These are phyloP conservation scores for Tolypocladium album DNA, from an alignment of 2,329 filamentous ascomycete genomes.

Conservation along the genomic window DNA sequence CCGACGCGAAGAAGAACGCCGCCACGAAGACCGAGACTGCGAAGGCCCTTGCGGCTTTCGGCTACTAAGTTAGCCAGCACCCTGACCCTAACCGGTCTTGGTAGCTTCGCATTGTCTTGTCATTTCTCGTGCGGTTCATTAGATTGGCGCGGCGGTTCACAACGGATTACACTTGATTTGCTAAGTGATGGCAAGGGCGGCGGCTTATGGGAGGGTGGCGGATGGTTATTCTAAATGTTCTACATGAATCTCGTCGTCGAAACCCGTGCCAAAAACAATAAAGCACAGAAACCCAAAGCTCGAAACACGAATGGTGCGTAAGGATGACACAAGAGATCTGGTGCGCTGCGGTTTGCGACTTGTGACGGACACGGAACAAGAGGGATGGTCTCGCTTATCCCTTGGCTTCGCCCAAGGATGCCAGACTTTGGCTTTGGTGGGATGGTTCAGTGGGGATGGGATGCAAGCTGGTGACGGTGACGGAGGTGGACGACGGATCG, in stretches of 20 bases:
- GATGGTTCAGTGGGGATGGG: constrained; percentile 1
- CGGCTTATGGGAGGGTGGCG: constrained; percentile 17
- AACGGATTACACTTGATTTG: constrained; percentile 39
- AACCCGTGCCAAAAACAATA: constrained; percentile 19
- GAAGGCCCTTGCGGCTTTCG: constrained; percentile 78
- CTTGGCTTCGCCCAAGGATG: constrained; percentile 1
- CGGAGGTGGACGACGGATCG: constrained; percentile 9
- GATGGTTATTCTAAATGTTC: constrained; percentile 23
- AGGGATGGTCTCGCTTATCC: constrained; percentile 1
- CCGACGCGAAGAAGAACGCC: constrained; percentile 87
- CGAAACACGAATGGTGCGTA: constrained; percentile 1
- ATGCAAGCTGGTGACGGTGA: constrained; percentile 4
- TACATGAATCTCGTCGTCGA: constrained; percentile 23
- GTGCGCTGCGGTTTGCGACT: neutral
- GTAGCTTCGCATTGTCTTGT: constrained; percentile 29
- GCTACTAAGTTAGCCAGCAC: constrained; percentile 58
- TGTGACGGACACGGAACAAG: neutral
- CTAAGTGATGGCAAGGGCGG: constrained; percentile 33
- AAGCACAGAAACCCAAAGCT: constrained; percentile 20
- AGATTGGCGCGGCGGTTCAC: constrained; percentile 44
- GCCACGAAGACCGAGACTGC: constrained; percentile 78
- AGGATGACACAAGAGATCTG: constrained; percentile 2
- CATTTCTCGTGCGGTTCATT: constrained; percentile 40
- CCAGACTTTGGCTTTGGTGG: constrained; percentile 3
- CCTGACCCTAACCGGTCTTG: constrained; percentile 16